Percentiles rank a stretch among this genome's conserved stretches.
Evolutionary conservation across 345 rosid genomes (phyloP).

Genomic region (Turritis glabra): DNA sequence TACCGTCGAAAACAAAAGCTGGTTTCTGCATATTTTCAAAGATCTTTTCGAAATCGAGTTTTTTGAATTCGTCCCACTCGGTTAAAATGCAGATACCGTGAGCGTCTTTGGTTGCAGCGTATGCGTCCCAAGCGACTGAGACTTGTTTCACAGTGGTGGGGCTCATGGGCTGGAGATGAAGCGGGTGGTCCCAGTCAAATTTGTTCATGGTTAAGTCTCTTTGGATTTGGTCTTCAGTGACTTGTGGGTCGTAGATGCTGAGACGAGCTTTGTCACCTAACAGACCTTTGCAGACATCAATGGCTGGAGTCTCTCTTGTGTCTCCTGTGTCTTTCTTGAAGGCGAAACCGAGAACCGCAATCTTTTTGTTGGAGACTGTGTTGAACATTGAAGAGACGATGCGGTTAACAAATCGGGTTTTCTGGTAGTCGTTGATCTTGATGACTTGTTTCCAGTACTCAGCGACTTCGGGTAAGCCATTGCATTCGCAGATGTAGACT

Average conservation of each 20-base stretch:
- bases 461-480: conserved; percentile 89
- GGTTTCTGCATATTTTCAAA: conserved; percentile 89
- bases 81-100: conserved; percentile 88
- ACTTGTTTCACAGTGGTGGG: conserved; percentile 85
- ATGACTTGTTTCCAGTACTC: conserved; percentile 97
- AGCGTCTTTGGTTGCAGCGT: conserved; percentile 77
- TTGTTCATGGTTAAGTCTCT: conserved; percentile 90
- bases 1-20: conserved; percentile 85
- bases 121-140: conserved; percentile 70
- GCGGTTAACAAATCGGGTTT: conserved; percentile 83
- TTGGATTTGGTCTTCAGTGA: conserved; percentile 82
- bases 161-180: conserved; percentile 92
- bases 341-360: conserved; percentile 80
- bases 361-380: conserved; percentile 80
- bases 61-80: conserved; percentile 96
- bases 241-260: conserved; percentile 93
- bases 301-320: conserved; percentile 90
- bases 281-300: conserved; percentile 90
- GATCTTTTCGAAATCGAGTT: conserved; percentile 70
- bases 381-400: conserved; percentile 88
- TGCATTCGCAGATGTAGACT: conserved; percentile 92
- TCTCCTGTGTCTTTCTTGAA: conserved; percentile 95
- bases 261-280: conserved; percentile 83
- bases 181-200: conserved; percentile 94
- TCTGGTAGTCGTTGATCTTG: conserved; percentile 90